Conservation (phyloP, 2,329 filamentous ascomycete species). For the Fusarium subglutinans region DNA sequence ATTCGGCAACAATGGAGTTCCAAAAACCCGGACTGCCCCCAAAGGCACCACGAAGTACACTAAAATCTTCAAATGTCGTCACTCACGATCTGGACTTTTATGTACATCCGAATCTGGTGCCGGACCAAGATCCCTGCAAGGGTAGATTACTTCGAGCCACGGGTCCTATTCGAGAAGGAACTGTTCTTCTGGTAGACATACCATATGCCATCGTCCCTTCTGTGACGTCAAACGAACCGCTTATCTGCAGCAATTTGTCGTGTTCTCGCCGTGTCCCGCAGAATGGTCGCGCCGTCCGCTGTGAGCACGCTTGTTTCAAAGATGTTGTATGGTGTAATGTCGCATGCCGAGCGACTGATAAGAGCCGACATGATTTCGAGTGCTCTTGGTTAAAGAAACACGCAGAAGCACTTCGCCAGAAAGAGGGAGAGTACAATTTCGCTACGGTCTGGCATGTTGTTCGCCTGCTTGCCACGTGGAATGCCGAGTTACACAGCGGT, state of each 20-base stretch:
- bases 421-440: constrained; percentile 42
- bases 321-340: constrained; percentile 44
- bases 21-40: constrained; percentile 20
- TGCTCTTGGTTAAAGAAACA: constrained; percentile 40
- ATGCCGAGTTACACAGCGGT: constrained; percentile 25
- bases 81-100: constrained; percentile 34
- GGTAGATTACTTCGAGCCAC: constrained; percentile 41
- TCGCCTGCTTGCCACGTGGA: constrained; percentile 40
- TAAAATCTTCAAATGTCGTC: constrained; percentile 16
- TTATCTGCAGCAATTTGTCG: constrained; percentile 43
- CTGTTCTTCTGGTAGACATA: constrained; percentile 40
- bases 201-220: constrained; percentile 44
- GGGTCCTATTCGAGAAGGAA: constrained; percentile 36
- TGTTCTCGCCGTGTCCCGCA: constrained; percentile 36
- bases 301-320: constrained; percentile 29
- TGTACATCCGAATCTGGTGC: constrained; percentile 35
- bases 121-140: constrained; percentile 39
- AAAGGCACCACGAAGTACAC: constrained; percentile 13
- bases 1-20: constrained; percentile 26
- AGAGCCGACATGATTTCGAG: constrained; percentile 39
- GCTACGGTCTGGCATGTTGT: constrained; percentile 44
- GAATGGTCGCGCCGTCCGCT: constrained; percentile 18
- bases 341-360: constrained; percentile 33
- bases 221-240: constrained; percentile 24
- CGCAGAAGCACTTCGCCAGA: constrained; percentile 17